Base-by-base conservation (phyloP, 371 early-diverging fungal species). In the Mortierella sp. region DNA sequence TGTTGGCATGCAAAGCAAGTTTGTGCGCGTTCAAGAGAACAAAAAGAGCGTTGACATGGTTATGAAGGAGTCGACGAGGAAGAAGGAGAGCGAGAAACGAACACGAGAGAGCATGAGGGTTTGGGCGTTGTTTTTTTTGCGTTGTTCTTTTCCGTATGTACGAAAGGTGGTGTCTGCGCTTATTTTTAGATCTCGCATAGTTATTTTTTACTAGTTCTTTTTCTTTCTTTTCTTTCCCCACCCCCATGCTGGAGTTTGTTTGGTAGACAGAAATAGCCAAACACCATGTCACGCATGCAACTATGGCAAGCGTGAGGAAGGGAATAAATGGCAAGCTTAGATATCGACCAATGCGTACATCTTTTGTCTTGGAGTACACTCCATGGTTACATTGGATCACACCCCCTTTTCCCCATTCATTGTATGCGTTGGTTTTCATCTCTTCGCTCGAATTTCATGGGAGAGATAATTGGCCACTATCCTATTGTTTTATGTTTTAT, bases 101-200 rank as follows among this genome's bases (percentile, higher is more conserved):
- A 55, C 58, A 55, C 58, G 58, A 55, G 58, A 55, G 34, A 4
- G 34, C n/a, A n/a, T n/a, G 19, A 8, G 16, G 19, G 4, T 29
- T 34, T 14, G 58, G 58, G 58, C 58, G 58, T 58, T 34, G 58
- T 34, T 58, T 29, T 31, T 55, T 55, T 55, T 55, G 55, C 13
- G 55, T 14, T 55, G 31, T 31, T 31, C 34, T 31, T 7, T 58
- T 58, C 47, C 48, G n/a, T 1, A 31, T 58, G 37, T 58, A 37
- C 58, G 58, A 58, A 19, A 58, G 58, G 58, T 58, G 58, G 58
- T 58, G 37, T 66, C 66, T 41, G 45, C 40, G 66, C 31, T 14
- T 40, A 44, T 44, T 44, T 44, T 66, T 31, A 66, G 44, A 31
- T 45, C 40, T 26, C n/a, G 19, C 31, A n/a, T 43, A 16, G 24